phyloP scores from a whole-genome alignment of 805 yeast genomes.

The Wickerhamiella shivajii region DNA sequence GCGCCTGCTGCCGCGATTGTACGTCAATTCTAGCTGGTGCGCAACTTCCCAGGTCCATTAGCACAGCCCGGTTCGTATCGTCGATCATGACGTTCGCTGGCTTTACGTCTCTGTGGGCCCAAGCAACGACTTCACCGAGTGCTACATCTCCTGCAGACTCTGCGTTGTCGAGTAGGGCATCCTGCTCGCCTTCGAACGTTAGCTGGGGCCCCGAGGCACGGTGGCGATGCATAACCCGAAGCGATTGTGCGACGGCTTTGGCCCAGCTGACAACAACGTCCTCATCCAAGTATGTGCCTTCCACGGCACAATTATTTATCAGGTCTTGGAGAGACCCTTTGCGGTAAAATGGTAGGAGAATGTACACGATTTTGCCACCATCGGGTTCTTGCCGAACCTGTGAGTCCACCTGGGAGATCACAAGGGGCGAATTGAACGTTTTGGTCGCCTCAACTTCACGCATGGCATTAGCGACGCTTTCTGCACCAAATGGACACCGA shows the following conservation, averaged over 20 bases:
- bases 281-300: slow-evolving; percentile 41
- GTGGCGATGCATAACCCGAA: slow-evolving; percentile 60
- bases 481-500: slow-evolving; percentile 75
- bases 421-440: slow-evolving; percentile 49
- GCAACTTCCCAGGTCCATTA: slow-evolving; percentile 77
- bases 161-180: slow-evolving; percentile 19
- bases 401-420: slow-evolving; percentile 58
- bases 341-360: slow-evolving; percentile 64
- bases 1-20: slow-evolving; percentile 50
- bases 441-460: slow-evolving; percentile 64
- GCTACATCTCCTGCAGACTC: slow-evolving; percentile 28
- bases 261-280: slow-evolving; percentile 46
- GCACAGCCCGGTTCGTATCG: slow-evolving; percentile 57
- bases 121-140: slow-evolving; percentile 44
- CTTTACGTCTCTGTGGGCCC: slow-evolving; percentile 75
- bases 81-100: slow-evolving; percentile 81
- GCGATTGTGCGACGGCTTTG: slow-evolving; percentile 58
- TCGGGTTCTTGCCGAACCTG: slow-evolving; percentile 56
- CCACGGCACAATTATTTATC: slow-evolving; percentile 50
- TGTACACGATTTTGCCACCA: slow-evolving; percentile 66
- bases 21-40: slow-evolving; percentile 43
- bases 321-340: slow-evolving; percentile 67
- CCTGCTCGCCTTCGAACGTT: slow-evolving; percentile 26
- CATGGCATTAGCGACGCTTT: slow-evolving; percentile 58
- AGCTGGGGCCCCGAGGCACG: slow-evolving; percentile 24